Base-by-base conservation (phyloP, 2,329 filamentous ascomycete species). In the Graphilbum ipis-grandicollis region DNA sequence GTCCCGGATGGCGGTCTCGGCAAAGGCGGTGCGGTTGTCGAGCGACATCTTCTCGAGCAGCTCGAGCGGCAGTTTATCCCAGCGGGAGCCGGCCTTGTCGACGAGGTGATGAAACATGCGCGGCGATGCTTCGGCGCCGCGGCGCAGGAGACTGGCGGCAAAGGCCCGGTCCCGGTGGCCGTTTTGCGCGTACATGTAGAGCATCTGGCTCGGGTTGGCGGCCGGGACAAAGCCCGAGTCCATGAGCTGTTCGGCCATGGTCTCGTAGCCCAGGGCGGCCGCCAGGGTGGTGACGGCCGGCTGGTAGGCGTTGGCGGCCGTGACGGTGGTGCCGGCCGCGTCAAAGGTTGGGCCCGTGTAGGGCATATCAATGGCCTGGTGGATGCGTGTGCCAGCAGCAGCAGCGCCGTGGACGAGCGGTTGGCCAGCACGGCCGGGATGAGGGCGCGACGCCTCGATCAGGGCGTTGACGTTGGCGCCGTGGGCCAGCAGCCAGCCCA, bases 401-500 rank as follows among this genome's bases (percentile, higher is more conserved):
- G 21, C 21, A 5, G 21, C 21, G 6, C 6, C 10, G 21, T 23
- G 21, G n/a, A n/a, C n/a, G n/a, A n/a, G n/a, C n/a, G n/a, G 18
- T 36, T 36, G 25, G 25, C 25, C 19, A 36, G 9, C 26, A 36
- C 26, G 4, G 34, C 34, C 17, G 26, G 25, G 18, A 36, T 26
- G 28, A 36, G 34, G 17, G 19, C 35, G 19, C 22, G 35, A 31
- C n/a, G 6, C 29, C 18, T 22, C 28, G 13, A 36, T 31, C 28
- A 13, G 18, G 6, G 26, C 28, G 15, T 36, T 36, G 28, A 31
- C 35, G 17, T 36, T n/a, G n/a, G 35, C 35, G 14, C 35, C 35
- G 35, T 36, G 35, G 19, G 5, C 4, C 26, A 36, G 19, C 35
- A 36, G 28, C 35, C 35, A 36, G 5, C 28, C n/a, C 28, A 36